A percentile compares a stretch with the other conserved stretches of the same genome.
Conservation (phyloP, 371 early-diverging fungal genomes). For the Mortierella polycephala region DNA sequence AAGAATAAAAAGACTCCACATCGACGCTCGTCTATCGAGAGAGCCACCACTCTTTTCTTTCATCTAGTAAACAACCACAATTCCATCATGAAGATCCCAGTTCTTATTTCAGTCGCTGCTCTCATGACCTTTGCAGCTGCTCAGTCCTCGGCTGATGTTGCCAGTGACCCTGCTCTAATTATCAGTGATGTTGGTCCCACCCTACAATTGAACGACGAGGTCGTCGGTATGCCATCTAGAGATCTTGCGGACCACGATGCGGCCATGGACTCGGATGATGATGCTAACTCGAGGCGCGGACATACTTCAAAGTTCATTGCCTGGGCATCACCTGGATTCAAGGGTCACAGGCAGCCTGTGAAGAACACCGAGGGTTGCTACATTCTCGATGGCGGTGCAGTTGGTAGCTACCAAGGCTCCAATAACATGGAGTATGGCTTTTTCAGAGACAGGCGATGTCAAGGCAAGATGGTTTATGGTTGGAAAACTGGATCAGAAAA, state of each 20-base stretch:
- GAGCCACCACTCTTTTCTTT: too few species aligned
- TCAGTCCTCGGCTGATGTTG: not conserved
- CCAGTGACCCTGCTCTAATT: not conserved
- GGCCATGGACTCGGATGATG: not conserved
- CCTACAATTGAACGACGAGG: not conserved
- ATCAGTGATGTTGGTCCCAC: not conserved
- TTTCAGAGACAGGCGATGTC: constrained; percentile 18
- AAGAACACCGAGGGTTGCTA: constrained; percentile 36
- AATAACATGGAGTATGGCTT: constrained; percentile 15
- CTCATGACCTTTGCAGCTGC: constrained; percentile 18
- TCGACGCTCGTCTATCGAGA: too few species aligned
- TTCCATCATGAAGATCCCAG: constrained; percentile 17
- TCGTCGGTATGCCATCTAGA: constrained; percentile 1
- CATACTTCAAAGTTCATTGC: constrained; percentile 12
- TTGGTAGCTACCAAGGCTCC: constrained; percentile 33
- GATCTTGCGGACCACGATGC: not conserved
- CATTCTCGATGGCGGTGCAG: constrained; percentile 38
- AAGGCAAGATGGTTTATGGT: constrained; percentile 4
- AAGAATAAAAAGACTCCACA: too few species aligned
- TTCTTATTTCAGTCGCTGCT: constrained; percentile 25
- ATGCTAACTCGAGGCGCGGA: not conserved
- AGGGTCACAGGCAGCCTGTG: constrained; percentile 31
- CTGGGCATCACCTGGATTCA: constrained; percentile 39
- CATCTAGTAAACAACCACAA: too few species aligned
- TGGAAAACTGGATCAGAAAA: constrained; percentile 16